Conservation (phyloP, 2,329 filamentous ascomycete species). For the Cylindrodendrum hubeiense region DNA sequence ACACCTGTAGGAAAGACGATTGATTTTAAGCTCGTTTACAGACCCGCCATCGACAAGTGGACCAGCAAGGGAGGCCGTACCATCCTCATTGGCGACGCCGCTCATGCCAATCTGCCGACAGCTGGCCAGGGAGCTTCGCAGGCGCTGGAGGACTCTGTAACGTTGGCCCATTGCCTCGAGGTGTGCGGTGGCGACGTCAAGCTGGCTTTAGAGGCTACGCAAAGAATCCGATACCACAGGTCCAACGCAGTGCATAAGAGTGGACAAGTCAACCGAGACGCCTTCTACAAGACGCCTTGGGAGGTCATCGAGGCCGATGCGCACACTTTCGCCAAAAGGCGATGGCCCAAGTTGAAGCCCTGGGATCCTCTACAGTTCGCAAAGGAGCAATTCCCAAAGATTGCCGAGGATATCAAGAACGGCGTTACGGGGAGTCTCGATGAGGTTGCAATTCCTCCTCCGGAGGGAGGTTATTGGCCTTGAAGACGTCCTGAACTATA, state of each 20-base stretch:
- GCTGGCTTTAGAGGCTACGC: constrained; percentile 17
- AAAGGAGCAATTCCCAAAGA: constrained; percentile 19
- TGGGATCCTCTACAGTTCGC: constrained; percentile 20
- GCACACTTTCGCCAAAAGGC: constrained; percentile 16
- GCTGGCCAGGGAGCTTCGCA: constrained; percentile 24
- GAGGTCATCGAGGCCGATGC: constrained; percentile 21
- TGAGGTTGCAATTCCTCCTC: constrained; percentile 15
- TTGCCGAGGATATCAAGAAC: constrained; percentile 19
- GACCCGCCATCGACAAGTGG: constrained; percentile 24
- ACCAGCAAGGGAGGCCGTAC: constrained; percentile 20
- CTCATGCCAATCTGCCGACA: constrained; percentile 22
- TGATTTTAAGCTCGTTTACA: constrained; percentile 24
- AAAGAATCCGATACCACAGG: constrained; percentile 23
- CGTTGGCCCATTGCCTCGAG: constrained; percentile 10
- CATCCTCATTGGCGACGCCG: constrained; percentile 23
- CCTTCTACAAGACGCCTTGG: constrained; percentile 24
- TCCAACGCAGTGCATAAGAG: constrained; percentile 25
- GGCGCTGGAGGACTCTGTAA: constrained; percentile 20
- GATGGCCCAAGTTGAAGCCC: constrained; percentile 25
- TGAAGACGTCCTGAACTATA: no score
- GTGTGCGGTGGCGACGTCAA: constrained; percentile 15
- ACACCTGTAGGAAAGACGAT: constrained; percentile 20
- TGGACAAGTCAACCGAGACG: constrained; percentile 20
- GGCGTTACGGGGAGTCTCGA: constrained; percentile 12
- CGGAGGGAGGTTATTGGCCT: constrained; percentile 15